Evolutionary conservation across 2,329 filamentous ascomycete species (phyloP), one percentile per base, ranked within the genome.

Genomic region (Trichoderma asperellum): DNA sequence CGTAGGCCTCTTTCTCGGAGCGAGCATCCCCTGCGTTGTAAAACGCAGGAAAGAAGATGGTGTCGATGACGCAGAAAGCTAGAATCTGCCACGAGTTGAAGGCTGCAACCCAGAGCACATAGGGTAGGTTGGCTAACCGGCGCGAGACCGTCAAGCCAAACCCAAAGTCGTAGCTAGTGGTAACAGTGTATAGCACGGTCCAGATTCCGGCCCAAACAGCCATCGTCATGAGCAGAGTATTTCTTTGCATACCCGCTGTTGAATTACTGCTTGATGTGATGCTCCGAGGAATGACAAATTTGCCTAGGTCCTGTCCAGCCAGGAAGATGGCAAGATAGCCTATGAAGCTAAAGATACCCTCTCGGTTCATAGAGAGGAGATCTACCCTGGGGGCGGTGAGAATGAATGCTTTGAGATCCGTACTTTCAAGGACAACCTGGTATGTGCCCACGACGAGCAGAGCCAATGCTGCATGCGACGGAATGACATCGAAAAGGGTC

Each of bases 291-390:
- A 98, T 87, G 70, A 96, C 87, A 71, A 90, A 88, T 80, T 94
- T 89, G 61, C 96, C 96, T 21, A 91, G 88, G 52, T 92, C 91
- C 77, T 96, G 93, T 4, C 96, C 96, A 0, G 92, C 89, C 49
- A 99, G 88, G 79, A 97, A 99, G 70, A 99, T 97, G 58, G 95
- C 92, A 57, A 99, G 86, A 77, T 99, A 99, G 5, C 96, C 96
- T 61, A 92, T 81, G 79, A 98, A 97, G 66, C 94, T 97, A 79
- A 95, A 97, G n/a, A 99, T 86, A 0, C 96, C 96, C 79, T 99
- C 96, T 32, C 95, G 88, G 77, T 99, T 99, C 84, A 94, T 92
- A 2, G 93, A 95, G 6, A 99, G 79, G 16, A 97, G 83, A 75
- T 94, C 88, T 0, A 86, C 89, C 5, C 96, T 89, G 6, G 93